Percentiles rank a stretch among this genome's conserved stretches.
Conservation (phyloP, 495 filamentous ascomycete genomes). For the Penicillium maclennaniae region DNA sequence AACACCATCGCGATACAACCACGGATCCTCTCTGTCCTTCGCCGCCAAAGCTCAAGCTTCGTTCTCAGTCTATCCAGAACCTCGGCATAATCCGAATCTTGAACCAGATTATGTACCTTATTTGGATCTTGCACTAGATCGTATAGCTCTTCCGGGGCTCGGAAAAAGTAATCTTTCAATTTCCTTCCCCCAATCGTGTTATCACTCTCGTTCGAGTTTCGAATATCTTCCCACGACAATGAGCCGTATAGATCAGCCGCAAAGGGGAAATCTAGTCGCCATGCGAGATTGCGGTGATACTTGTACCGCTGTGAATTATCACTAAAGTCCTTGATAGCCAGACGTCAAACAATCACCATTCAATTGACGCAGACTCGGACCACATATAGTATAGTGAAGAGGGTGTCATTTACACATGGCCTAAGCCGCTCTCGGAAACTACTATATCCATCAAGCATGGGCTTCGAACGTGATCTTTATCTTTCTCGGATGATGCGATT, state of each 20-base stretch:
- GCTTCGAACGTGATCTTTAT: too few species aligned
- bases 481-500: too few species aligned
- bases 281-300: constrained; percentile 47
- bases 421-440: too few species aligned
- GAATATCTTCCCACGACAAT: constrained; percentile 40
- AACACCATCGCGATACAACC: constrained; percentile 42
- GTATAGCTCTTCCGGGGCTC: constrained; percentile 40
- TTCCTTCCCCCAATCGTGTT: constrained; percentile 29
- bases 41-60: constrained; percentile 36
- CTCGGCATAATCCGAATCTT: constrained; percentile 17
- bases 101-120: constrained; percentile 36
- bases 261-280: constrained; percentile 46
- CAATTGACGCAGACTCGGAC: too few species aligned
- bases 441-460: too few species aligned
- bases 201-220: constrained; percentile 17
- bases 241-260: constrained; percentile 43
- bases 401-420: too few species aligned
- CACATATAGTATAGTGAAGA: too few species aligned
- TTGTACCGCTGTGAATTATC: constrained; percentile 25
- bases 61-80: constrained; percentile 27
- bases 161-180: constrained; percentile 38
- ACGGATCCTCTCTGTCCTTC: constrained; percentile 35
- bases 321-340: too few species aligned
- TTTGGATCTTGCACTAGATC: constrained; percentile 38
- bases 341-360: too few species aligned